Percentiles rank a stretch among this genome's conserved stretches.
Evolutionary conservation across 768 basidiomycete species (phyloP).

Genomic region (Serendipita vermifera): DNA sequence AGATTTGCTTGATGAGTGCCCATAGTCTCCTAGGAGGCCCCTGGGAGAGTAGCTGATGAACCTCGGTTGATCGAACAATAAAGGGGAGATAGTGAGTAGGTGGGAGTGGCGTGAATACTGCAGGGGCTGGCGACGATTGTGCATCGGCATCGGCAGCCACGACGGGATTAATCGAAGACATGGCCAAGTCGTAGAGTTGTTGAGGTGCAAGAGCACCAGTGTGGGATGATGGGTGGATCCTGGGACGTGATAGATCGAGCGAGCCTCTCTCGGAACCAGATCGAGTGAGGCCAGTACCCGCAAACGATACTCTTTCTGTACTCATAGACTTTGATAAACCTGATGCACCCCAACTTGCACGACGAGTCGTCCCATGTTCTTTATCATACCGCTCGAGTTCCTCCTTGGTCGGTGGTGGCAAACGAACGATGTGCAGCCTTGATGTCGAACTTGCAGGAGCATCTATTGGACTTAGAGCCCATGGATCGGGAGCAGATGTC

Average conservation of each 20-base stretch:
- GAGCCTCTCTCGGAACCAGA: neutral
- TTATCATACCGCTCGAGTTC: slow-evolving; percentile 5
- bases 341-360: slow-evolving; percentile 4
- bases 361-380: neutral
- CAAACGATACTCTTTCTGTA: neutral
- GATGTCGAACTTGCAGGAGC: slow-evolving; percentile 8
- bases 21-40: slow-evolving; percentile 60
- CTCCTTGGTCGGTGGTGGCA: slow-evolving; percentile 3
- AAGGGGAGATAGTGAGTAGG: slow-evolving; percentile 75
- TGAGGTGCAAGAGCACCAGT: slow-evolving; percentile 44
- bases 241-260: neutral
- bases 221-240: slow-evolving; percentile 1
- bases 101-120: slow-evolving; percentile 62
- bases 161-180: slow-evolving; percentile 15
- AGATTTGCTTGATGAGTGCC: slow-evolving; percentile 59
- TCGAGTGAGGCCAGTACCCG: neutral
- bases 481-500: slow-evolving; percentile 9
- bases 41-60: slow-evolving; percentile 47
- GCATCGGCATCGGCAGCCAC: slow-evolving; percentile 4
- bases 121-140: slow-evolving; percentile 25
- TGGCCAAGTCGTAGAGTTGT: slow-evolving; percentile 60
- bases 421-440: slow-evolving; percentile 3
- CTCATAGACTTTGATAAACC: neutral
- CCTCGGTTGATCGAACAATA: slow-evolving; percentile 69
- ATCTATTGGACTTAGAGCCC: neutral